phyloP scores from a whole-genome alignment of 441 rosid species.

The Gossypium gossypioides region DNA sequence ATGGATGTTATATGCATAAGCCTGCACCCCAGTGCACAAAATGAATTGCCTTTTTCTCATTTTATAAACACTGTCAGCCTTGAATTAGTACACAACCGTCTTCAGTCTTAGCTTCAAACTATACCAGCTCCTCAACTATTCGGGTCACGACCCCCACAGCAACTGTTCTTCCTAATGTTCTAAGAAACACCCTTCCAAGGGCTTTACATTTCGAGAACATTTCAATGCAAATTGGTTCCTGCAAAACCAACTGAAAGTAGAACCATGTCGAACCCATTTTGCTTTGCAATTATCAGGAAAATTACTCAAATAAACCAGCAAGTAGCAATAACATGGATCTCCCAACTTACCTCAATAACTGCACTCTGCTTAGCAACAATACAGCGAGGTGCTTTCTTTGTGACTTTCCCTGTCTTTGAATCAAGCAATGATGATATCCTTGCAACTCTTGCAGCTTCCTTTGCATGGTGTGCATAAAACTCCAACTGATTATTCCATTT shows the following conservation, averaged over 20 bases:
- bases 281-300: not conserved
- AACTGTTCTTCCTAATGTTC: conserved; percentile 69
- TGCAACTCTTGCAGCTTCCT: conserved; percentile 70
- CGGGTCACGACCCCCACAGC: conserved; percentile 73
- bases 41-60: not conserved
- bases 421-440: conserved; percentile 62
- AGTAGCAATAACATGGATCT: not conserved
- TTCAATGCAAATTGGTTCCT: conserved; percentile 58
- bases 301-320: not conserved
- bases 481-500: conserved; percentile 52
- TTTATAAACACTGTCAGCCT: not conserved
- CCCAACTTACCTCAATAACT: conserved; percentile 52
- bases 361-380: conserved; percentile 75
- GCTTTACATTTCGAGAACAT: conserved; percentile 65
- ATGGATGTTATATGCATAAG: not conserved
- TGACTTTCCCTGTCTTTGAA: conserved; percentile 77
- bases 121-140: conserved; percentile 39
- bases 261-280: not conserved
- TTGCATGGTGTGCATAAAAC: conserved; percentile 78
- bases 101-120: not conserved
- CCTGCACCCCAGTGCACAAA: too few species aligned
- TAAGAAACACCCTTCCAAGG: conserved; percentile 78
- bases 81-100: not conserved
- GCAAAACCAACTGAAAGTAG: conserved; percentile 49
- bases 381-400: conserved; percentile 72